These are phyloP conservation scores for Serendipita vermifera DNA, from an alignment of 768 basidiomycete genomes.

Conservation along the genomic window DNA sequence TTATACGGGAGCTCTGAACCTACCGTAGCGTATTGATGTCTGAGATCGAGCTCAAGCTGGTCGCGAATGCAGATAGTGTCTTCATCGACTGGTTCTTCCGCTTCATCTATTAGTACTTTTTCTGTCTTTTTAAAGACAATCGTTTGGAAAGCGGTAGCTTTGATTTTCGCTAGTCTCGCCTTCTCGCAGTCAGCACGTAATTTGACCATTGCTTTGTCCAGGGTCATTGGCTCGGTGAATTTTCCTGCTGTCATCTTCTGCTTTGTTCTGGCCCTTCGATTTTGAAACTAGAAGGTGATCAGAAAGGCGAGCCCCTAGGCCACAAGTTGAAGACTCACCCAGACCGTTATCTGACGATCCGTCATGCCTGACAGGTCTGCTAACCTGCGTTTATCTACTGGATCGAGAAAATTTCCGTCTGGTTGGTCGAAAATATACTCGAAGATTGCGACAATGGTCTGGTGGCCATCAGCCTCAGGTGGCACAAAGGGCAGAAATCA, in stretches of 20 bases:
- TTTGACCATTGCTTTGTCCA: not conserved
- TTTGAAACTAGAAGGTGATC: not conserved
- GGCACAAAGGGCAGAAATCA: not conserved
- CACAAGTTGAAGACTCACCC: not conserved
- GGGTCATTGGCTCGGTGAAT: not conserved
- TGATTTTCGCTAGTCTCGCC: too few species aligned
- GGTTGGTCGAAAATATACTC: not conserved
- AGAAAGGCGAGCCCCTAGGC: not conserved
- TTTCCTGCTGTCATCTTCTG: not conserved
- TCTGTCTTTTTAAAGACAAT: too few species aligned
- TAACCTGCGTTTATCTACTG: not conserved
- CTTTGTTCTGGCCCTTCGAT: not conserved
- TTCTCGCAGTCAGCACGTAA: too few species aligned
- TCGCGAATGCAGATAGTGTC: too few species aligned
- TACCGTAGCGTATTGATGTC: too few species aligned
- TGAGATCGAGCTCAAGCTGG: too few species aligned
- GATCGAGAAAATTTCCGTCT: not conserved
- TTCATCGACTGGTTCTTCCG: too few species aligned
- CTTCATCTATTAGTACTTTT: too few species aligned
- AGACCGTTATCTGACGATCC: not conserved
- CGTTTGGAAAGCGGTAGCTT: too few species aligned
- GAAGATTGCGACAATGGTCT: not conserved
- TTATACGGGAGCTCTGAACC: too few species aligned
- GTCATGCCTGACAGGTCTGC: not conserved
- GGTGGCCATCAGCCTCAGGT: not conserved